Evolutionary conservation across 176 grass and related monocot species (phyloP).

Genomic region (Juncus inflexus): DNA sequence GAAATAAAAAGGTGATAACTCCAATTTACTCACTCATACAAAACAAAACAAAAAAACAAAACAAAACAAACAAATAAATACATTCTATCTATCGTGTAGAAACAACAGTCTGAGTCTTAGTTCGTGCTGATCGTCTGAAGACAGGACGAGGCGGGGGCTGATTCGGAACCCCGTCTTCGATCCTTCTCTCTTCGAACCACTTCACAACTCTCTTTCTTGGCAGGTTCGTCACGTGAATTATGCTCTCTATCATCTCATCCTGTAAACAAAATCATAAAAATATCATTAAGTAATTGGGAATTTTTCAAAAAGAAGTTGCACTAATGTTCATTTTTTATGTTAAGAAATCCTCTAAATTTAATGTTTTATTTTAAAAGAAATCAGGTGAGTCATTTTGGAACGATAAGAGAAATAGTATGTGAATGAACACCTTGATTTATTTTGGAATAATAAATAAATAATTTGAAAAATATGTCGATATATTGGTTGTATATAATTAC

Average conservation of each 20-base stretch:
- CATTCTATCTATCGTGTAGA: conserved; percentile 28
- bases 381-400: too few species aligned
- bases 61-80: conserved; percentile 26
- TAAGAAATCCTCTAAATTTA: too few species aligned
- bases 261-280: conserved; percentile 34
- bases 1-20: not conserved
- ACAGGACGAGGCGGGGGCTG: conserved; percentile 18
- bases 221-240: conserved; percentile 89
- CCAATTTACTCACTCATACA: not conserved
- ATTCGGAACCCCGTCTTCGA: conserved; percentile 54
- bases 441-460: too few species aligned
- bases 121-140: conserved; percentile 36
- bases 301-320: not conserved
- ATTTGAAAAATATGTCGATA: too few species aligned
- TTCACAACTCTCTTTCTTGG: conserved; percentile 68
- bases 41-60: conserved; percentile 6
- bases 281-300: conserved; percentile 1
- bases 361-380: too few species aligned
- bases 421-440: too few species aligned
- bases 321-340: not conserved
- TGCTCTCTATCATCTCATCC: conserved; percentile 85
- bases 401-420: too few species aligned
- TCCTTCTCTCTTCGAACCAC: conserved; percentile 91
- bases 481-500: too few species aligned
- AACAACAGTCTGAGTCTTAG: conserved; percentile 32